Percentiles rank a stretch among this genome's conserved stretches.
Conservation (phyloP, 164 flowering plant genomes). For the Malania oleifera region DNA sequence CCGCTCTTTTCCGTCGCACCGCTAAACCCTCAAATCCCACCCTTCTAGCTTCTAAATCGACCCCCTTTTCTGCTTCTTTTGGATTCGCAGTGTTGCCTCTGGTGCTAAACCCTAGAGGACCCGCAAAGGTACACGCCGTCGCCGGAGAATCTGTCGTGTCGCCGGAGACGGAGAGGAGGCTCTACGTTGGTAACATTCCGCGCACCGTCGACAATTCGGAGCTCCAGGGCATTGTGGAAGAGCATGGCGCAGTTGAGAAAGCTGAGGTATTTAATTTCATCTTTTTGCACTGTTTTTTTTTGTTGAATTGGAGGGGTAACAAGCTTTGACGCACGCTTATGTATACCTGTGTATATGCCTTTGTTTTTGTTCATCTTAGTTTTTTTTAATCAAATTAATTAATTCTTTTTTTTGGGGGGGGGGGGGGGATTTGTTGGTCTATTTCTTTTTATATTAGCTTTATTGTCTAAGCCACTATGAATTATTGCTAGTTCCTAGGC, state of each 20-base stretch:
- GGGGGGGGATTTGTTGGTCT: no score
- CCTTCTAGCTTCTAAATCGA: slow-evolving; percentile 9
- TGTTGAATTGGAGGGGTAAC: no score
- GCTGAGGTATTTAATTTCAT: slow-evolving; percentile 53
- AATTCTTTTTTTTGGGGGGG: no score
- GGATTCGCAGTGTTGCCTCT: slow-evolving; percentile 4
- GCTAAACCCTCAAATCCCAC: slow-evolving; percentile 18
- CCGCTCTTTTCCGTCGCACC: slow-evolving; percentile 24
- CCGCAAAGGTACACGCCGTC: slow-evolving; percentile 28
- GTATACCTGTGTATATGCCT: no score
- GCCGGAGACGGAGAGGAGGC: slow-evolving; percentile 43
- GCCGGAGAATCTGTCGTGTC: slow-evolving; percentile 38
- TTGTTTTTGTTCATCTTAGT: no score
- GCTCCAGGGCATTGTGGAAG: slow-evolving; percentile 51
- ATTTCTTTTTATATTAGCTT: no score
- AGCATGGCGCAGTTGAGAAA: slow-evolving; percentile 81
- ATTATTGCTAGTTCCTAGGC: no score
- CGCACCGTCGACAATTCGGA: slow-evolving; percentile 50
- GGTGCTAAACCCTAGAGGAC: slow-evolving; percentile 9
- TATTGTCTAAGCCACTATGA: no score
- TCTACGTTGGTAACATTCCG: slow-evolving; percentile 89
- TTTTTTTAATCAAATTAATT: no score
- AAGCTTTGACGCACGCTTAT: no score
- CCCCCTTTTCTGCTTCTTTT: slow-evolving; percentile 6
- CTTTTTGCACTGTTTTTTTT: not conserved